These are phyloP conservation scores for Lathyrus tuberosus DNA, from an alignment of 306 rosid genomes.

Conservation along the genomic window DNA sequence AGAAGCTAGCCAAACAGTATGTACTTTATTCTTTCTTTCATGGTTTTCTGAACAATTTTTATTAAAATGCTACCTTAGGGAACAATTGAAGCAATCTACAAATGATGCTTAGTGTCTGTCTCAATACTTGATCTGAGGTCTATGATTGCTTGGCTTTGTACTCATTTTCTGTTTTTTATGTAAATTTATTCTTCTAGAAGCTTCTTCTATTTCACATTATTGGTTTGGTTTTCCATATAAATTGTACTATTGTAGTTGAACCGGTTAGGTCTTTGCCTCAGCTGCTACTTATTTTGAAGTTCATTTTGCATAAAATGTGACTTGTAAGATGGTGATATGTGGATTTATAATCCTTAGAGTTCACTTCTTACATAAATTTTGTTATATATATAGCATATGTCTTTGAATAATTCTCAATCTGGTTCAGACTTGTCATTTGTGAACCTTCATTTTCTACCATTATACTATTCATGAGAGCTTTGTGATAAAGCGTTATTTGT, in stretches of 20 bases:
- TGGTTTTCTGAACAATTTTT: conserved; percentile 36
- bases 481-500: conserved; percentile 8
- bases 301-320: background rate
- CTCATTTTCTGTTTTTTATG: conserved; percentile 8
- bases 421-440: background rate
- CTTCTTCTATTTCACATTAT: conserved; percentile 19
- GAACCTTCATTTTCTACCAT: conserved; percentile 20
- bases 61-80: conserved; percentile 12
- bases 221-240: conserved; percentile 6
- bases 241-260: conserved; percentile 3
- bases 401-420: background rate
- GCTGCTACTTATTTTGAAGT: conserved; percentile 13
- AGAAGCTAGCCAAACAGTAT: conserved; percentile 75
- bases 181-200: conserved; percentile 10
- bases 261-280: conserved; percentile 23
- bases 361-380: background rate
- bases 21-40: conserved; percentile 38
- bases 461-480: conserved; percentile 13
- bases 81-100: conserved; percentile 4
- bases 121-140: conserved; percentile 8
- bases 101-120: background rate
- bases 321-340: background rate
- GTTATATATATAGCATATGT: background rate
- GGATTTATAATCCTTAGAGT: conserved; percentile 28
- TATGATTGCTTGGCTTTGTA: conserved; percentile 13